Evolutionary conservation across 495 filamentous ascomycete genomes (phyloP), one percentile per base, ranked within the genome.

Genomic region (Bacidia rubella): DNA sequence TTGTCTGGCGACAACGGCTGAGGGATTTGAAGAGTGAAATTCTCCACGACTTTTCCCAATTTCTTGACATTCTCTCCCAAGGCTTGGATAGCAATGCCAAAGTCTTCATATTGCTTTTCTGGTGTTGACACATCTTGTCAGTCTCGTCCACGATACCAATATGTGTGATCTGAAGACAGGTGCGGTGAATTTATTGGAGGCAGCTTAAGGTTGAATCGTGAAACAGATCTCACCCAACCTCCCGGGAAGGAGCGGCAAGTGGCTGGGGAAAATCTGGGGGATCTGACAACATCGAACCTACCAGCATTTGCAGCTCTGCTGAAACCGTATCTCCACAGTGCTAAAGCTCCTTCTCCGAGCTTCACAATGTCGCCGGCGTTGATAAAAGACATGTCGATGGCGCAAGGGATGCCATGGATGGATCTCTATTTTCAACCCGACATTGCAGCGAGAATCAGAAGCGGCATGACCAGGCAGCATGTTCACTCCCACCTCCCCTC

Each of bases 21-120:
- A 35, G 29, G 29, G 10, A 17, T 19, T 41, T 62, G 57, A 11
- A 2, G 24, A 29, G 54, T 32, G 10, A 53, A 50, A 44, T 62
- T 52, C 7, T 42, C 32, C 12, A 53, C 45, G n/a, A 57, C 39
- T 12, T 11, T 9, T 32, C 52, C 51, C n/a, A 60, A 24, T 2
- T 38, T 45, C 32, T 47, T 19, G 2, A 56, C 46, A 35, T 38
- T 60, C 11, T 55, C 41, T 11, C 9, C 51, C 9, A 62, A 45
- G 1, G 41, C 25, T 11, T 57, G 41, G 7, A 62, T 57, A 2
- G 59, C 54, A 24, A 24, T 32, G 0, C 59, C 47, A 23, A 62
- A 62, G 4, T 51, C 27, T 3, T 25, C 5, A 40, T 62, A 62
- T 22, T 44, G 41, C 41, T 44, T 44, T 5, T 20, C 41, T 44